Percentiles rank a stretch among this genome's conserved stretches.
Conservation (phyloP, 257 asterid species). For the Galeopsis tetrahit region DNA sequence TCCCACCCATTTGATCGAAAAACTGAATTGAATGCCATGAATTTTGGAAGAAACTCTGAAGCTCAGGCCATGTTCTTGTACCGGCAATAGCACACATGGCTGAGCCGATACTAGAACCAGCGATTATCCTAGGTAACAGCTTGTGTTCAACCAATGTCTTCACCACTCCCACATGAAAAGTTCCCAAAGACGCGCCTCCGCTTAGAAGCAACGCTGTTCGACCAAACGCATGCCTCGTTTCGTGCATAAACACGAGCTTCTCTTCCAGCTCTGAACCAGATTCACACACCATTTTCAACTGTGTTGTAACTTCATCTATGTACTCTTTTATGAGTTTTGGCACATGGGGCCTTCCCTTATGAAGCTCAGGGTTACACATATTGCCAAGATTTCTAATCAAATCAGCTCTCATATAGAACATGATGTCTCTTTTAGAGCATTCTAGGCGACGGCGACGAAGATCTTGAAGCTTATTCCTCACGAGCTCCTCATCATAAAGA, state of each 20-base stretch:
- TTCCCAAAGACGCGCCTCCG: constrained; percentile 96
- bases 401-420: constrained; percentile 92
- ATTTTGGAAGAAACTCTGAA: constrained; percentile 86
- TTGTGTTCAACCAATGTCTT: constrained; percentile 85
- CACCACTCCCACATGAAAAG: constrained; percentile 90
- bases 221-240: constrained; percentile 94
- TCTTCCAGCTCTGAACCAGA: constrained; percentile 80
- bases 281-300: constrained; percentile 83
- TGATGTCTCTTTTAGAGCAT: constrained; percentile 78
- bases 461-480: constrained; percentile 71
- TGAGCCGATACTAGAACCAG: constrained; percentile 94
- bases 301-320: constrained; percentile 85
- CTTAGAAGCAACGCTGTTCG: constrained; percentile 85
- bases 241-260: constrained; percentile 91
- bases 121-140: constrained; percentile 82
- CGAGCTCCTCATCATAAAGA: constrained; percentile 85
- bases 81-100: constrained; percentile 87
- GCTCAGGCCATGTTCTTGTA: constrained; percentile 91
- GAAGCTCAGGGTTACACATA: constrained; percentile 94
- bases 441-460: constrained; percentile 76
- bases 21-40: constrained; percentile 80
- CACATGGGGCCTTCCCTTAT: constrained; percentile 78
- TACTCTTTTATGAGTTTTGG: constrained; percentile 87
- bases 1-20: constrained; percentile 84
- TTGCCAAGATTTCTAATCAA: constrained; percentile 82